Percentiles rank a stretch among this genome's conserved stretches.
phyloP scores from a whole-genome alignment of 1,284 basidiomycete genomes.

The Leccinum solheimii region DNA sequence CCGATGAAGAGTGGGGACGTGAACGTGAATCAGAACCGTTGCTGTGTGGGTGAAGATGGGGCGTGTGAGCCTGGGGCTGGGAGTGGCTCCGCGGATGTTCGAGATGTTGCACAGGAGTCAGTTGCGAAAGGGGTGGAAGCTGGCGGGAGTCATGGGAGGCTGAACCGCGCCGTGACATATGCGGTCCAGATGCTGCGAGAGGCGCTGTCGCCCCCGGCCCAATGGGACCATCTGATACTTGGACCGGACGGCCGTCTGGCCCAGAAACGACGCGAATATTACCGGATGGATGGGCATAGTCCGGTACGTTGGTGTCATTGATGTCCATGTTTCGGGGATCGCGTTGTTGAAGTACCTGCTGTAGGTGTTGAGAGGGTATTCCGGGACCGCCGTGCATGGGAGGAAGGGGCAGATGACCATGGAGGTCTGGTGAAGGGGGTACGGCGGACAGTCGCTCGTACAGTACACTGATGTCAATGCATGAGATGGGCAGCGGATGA shows the following conservation, averaged over 20 bases:
- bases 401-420: slow-evolving; percentile 42
- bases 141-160: slow-evolving; percentile 46
- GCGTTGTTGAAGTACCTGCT: slow-evolving; percentile 41
- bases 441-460: slow-evolving; percentile 72
- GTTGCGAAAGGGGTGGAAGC: slow-evolving; percentile 49
- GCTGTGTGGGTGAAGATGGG: slow-evolving; percentile 37
- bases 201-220: slow-evolving; percentile 44
- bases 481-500: slow-evolving; percentile 26
- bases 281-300: slow-evolving; percentile 49
- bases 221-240: slow-evolving; percentile 45
- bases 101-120: slow-evolving; percentile 44
- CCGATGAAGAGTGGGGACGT: slow-evolving; percentile 47
- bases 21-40: slow-evolving; percentile 39
- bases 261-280: slow-evolving; percentile 45
- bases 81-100: slow-evolving; percentile 38
- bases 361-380: slow-evolving; percentile 36
- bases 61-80: slow-evolving; percentile 42
- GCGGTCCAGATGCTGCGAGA: slow-evolving; percentile 37
- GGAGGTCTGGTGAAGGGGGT: slow-evolving; percentile 53
- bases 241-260: slow-evolving; percentile 48
- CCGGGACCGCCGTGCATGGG: slow-evolving; percentile 39
- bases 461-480: slow-evolving; percentile 52
- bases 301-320: slow-evolving; percentile 44
- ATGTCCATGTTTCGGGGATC: slow-evolving; percentile 44
- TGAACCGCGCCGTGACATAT: slow-evolving; percentile 38